Evolutionary conservation across 805 yeast species (phyloP).

Genomic region (Starmerella scarabaei): DNA sequence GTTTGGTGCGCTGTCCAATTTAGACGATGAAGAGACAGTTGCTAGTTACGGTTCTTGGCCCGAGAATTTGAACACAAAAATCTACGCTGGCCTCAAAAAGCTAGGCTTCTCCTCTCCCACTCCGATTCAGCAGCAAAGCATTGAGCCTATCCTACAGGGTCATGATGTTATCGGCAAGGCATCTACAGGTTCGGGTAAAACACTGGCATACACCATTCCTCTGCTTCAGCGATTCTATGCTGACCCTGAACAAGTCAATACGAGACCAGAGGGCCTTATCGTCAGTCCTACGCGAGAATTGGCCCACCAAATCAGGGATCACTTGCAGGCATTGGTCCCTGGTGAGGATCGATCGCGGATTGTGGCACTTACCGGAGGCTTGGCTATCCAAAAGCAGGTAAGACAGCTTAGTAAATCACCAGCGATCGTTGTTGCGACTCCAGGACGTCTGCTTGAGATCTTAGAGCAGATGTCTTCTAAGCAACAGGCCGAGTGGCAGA

Average conservation of each 20-base stretch:
- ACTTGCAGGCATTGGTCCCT: constrained; percentile 36
- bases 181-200: constrained; percentile 95
- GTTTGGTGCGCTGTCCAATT: constrained; percentile 8
- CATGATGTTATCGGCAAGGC: constrained; percentile 90
- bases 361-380: constrained; percentile 83
- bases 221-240: constrained; percentile 50
- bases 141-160: constrained; percentile 62
- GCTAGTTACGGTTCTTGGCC: constrained; percentile 29
- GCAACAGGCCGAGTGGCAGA: constrained; percentile 32
- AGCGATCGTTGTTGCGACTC: constrained; percentile 79
- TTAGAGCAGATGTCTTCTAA: constrained; percentile 35
- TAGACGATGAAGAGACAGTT: constrained; percentile 16
- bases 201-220: constrained; percentile 90
- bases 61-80: constrained; percentile 27
- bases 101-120: constrained; percentile 62
- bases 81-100: constrained; percentile 47
- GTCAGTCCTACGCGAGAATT: constrained; percentile 95
- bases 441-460: constrained; percentile 77
- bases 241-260: constrained; percentile 14
- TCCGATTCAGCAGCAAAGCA: constrained; percentile 61
- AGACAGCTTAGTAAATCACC: constrained; percentile 59
- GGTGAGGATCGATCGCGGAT: constrained; percentile 28
- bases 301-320: constrained; percentile 85
- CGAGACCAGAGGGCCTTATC: constrained; percentile 42
- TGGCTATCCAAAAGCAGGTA: constrained; percentile 86